Conservation (phyloP, 495 filamentous ascomycete genomes). For the Polyplosphaeria fusca region DNA sequence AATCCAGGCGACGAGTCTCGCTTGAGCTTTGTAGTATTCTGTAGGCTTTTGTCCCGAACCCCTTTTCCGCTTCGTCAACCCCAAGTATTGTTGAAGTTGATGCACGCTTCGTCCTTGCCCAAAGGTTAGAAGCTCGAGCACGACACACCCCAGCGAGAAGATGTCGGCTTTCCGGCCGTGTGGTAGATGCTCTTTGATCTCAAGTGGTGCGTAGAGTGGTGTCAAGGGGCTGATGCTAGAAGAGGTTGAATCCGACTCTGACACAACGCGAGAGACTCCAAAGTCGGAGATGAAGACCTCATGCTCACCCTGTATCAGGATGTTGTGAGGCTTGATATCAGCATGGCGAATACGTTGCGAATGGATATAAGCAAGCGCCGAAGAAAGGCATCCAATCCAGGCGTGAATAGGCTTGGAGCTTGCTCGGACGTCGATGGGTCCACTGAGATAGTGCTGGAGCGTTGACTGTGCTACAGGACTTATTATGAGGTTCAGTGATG, state of each 20-base stretch:
- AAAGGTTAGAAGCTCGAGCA: conserved; percentile 17
- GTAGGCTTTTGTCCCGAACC: background rate
- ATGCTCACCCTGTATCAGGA: conserved; percentile 11
- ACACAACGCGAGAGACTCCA: conserved; percentile 23
- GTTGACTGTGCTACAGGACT: conserved; percentile 22
- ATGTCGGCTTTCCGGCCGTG: conserved; percentile 28
- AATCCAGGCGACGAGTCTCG: conserved; percentile 12
- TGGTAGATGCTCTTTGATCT: conserved; percentile 14
- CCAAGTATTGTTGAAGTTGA: conserved; percentile 12
- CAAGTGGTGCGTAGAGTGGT: conserved; percentile 21
- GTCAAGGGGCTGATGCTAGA: conserved; percentile 26
- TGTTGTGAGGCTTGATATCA: conserved; percentile 24
- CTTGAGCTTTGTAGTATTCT: conserved; percentile 15
- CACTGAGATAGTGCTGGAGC: conserved; percentile 10
- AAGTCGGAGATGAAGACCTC: conserved; percentile 26
- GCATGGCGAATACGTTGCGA: conserved; percentile 21
- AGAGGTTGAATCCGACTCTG: conserved; percentile 27
- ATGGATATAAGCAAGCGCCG: conserved; percentile 25
- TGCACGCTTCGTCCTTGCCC: conserved; percentile 9
- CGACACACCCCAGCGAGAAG: conserved; percentile 28
- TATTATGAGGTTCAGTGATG: conserved; percentile 17
- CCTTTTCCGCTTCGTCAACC: background rate
- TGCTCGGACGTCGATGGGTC: background rate
- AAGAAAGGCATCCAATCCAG: conserved; percentile 27
- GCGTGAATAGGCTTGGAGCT: background rate